Evolutionary conservation across 208 protist species (phyloP).

Genomic region (Paratrypanosoma confusum): DNA sequence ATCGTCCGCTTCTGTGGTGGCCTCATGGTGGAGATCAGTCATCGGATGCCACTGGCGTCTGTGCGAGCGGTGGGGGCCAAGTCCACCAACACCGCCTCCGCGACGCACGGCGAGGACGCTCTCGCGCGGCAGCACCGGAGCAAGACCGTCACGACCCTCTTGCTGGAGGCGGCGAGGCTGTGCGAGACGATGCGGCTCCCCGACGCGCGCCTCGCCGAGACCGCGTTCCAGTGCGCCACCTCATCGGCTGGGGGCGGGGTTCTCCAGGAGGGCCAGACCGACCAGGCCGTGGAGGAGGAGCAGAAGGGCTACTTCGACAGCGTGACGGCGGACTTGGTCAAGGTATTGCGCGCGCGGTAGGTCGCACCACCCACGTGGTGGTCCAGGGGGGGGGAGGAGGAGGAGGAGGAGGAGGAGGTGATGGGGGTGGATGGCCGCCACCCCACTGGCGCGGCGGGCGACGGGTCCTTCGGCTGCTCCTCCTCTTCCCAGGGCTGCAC

Average conservation of each 20-base stretch:
- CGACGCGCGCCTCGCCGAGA: slow-evolving; percentile 35
- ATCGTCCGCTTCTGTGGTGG: slow-evolving; percentile 13
- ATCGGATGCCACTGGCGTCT: no score
- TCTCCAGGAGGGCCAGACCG: slow-evolving; percentile 43
- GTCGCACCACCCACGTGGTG: no score
- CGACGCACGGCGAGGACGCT: no score
- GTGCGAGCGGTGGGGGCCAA: slow-evolving; percentile 1
- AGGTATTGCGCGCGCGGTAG: no score
- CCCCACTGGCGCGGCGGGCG: no score
- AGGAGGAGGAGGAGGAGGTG: no score
- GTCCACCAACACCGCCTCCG: slow-evolving; percentile 1
- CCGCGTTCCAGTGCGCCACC: slow-evolving; percentile 10
- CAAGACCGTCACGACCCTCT: slow-evolving; percentile 13
- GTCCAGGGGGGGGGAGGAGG: no score
- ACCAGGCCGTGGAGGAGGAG: slow-evolving; percentile 28
- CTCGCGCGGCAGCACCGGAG: background rate
- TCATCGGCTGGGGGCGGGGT: slow-evolving; percentile 28
- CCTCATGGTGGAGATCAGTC: no score
- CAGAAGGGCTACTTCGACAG: slow-evolving; percentile 61
- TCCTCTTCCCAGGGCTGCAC: no score
- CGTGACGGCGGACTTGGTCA: slow-evolving; percentile 75
- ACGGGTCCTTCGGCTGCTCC: no score
- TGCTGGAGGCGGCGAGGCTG: slow-evolving; percentile 43
- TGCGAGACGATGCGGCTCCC: slow-evolving; percentile 56
- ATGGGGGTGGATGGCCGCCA: no score